Base-by-base conservation (phyloP, 163 green algal species). In the Scenedesmus sp. region DNA sequence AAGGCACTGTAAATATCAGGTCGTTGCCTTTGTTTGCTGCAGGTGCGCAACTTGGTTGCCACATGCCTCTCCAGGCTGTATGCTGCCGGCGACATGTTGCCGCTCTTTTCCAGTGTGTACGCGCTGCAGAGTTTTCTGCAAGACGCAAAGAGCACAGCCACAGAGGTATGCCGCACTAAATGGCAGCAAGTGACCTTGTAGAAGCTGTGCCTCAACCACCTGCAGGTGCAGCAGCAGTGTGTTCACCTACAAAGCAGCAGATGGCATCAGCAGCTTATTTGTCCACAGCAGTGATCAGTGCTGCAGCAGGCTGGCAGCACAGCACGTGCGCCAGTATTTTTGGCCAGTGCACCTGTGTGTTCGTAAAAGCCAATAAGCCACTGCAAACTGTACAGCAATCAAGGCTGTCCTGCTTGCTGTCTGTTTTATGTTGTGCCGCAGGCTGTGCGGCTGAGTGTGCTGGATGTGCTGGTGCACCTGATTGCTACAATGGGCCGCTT, bases 1-100 rank as follows among this genome's bases (percentile, higher is more conserved):
- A 10, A 46, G 34, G 34, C 34, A 46, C 34, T 46, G 12, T 20
- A 13, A 73, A 10, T 73, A 20, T 20, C 10, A 73, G 64, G 20
- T 13, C 4, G 3, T 23, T 70, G 62, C 9, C 20, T 79, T 15
- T 79, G 20, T 79, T 12, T 46, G 23, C 62, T n/a, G 55, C 94
- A 98, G 97, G 95, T 97, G 10, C 96, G 97, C 0, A 92, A 94
- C 9, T 92, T 98, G 6, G 94, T 96, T n/a, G 95, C 92, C 91
- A 92, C 90, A 4, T 97, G 94, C 92, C 91, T 98, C 60, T 93
- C 89, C 13, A 93, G 91, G 62, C 91, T 98, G 87, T 98, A 97
- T 85, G 34, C 59, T 0, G 64, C 91, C 9, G 97, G 96, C 0
- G 97, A 98, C 93, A 77, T 91, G 26, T 91, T 98, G 64, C 95